A percentile compares a stretch with the other conserved stretches of the same genome.
Conservation (phyloP, 345 rosid genomes). For the Populus alba region DNA sequence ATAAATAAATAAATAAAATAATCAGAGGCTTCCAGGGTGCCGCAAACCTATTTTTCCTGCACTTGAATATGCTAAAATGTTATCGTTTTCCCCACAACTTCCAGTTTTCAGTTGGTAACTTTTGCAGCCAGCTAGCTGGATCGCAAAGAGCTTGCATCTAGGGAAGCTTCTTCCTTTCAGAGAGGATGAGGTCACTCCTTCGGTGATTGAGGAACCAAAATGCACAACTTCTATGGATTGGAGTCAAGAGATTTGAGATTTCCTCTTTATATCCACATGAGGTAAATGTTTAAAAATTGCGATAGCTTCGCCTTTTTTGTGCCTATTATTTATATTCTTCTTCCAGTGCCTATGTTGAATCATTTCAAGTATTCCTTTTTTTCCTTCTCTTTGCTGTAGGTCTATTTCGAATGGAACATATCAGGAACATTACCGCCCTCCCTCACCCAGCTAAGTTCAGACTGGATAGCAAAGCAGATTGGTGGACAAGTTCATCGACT, state of each 20-base stretch:
- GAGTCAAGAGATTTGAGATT: slow-evolving; percentile 45
- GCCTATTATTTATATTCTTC: not conserved
- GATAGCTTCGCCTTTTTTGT: not conserved
- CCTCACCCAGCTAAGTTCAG: too few species aligned
- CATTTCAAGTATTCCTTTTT: too few species aligned
- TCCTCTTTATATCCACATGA: not conserved
- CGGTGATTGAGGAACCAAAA: not conserved
- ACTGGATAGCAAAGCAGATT: too few species aligned
- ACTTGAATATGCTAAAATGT: not conserved
- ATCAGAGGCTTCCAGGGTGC: not conserved
- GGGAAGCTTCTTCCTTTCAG: slow-evolving; percentile 39
- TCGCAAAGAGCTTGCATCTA: slow-evolving; percentile 45
- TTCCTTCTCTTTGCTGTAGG: too few species aligned
- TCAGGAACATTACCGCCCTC: too few species aligned
- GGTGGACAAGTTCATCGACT: too few species aligned
- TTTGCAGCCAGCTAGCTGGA: slow-evolving; percentile 47
- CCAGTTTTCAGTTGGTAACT: not conserved
- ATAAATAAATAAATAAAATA: not conserved
- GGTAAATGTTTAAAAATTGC: slow-evolving; percentile 1
- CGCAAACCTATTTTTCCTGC: not conserved
- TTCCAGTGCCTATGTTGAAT: not conserved
- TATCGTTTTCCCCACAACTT: not conserved
- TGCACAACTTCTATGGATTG: slow-evolving; percentile 23
- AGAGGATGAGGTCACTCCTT: slow-evolving; percentile 13
- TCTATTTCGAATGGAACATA: too few species aligned